Evolutionary conservation across 495 filamentous ascomycete genomes (phyloP).

Genomic region (Trypethelium eluteriae): DNA sequence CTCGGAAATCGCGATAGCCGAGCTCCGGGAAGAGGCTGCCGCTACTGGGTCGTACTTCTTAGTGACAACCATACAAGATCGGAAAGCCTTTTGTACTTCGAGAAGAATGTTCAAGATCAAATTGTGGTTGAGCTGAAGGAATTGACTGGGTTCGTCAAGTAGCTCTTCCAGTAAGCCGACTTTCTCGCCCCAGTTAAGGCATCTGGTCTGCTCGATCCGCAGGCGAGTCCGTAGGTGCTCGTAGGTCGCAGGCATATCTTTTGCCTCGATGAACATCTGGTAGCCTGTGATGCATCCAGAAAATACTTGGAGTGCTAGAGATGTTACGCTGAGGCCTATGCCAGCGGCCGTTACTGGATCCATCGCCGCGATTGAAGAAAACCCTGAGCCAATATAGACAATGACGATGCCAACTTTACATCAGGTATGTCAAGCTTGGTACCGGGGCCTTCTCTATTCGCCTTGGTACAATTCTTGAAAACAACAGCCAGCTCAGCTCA

Average conservation of each 20-base stretch:
- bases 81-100: background rate
- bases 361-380: background rate
- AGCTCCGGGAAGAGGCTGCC: background rate
- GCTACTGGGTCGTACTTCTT: background rate
- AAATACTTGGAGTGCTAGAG: background rate
- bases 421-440: background rate
- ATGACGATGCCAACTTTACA: background rate
- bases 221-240: background rate
- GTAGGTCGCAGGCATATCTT: background rate
- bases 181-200: background rate
- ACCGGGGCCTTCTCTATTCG: background rate
- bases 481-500: background rate
- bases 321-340: slow-evolving; percentile 1
- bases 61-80: background rate
- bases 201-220: slow-evolving; percentile 4
- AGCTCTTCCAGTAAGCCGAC: slow-evolving; percentile 1
- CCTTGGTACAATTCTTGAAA: background rate
- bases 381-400: background rate
- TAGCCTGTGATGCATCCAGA: slow-evolving; percentile 4
- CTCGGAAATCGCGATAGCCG: background rate
- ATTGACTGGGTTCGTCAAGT: background rate
- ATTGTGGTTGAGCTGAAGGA: background rate
- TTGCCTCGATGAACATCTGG: slow-evolving; percentile 6
- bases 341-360: slow-evolving; percentile 2
- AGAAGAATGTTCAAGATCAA: slow-evolving; percentile 1